A percentile compares a stretch with the other conserved stretches of the same genome.
Evolutionary conservation across 768 basidiomycete species (phyloP).

Genomic region (Boletus reticuloceps): DNA sequence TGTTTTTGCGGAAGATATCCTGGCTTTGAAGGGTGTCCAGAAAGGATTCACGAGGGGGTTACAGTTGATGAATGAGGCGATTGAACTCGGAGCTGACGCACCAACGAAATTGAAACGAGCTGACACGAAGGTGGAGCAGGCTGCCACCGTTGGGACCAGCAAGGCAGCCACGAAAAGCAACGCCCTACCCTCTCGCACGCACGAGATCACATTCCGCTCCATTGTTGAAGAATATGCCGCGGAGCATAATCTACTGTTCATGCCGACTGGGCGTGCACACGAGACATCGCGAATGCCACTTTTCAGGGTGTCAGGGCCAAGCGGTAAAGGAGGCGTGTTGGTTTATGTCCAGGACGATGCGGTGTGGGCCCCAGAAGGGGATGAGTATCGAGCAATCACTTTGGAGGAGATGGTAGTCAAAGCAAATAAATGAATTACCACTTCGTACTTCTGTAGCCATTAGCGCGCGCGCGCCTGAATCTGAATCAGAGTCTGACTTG

Average conservation of each 20-base stretch:
- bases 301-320: constrained; percentile 78
- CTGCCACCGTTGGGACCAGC: constrained; percentile 30
- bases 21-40: constrained; percentile 59
- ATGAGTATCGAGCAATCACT: constrained; percentile 72
- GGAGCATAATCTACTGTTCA: constrained; percentile 81
- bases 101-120: constrained; percentile 65
- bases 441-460: not conserved
- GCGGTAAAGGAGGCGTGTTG: constrained; percentile 83
- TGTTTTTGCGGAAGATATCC: constrained; percentile 69
- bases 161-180: constrained; percentile 34
- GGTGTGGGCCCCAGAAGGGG: constrained; percentile 77
- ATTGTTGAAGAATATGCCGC: constrained; percentile 92
- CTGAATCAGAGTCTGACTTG: too few species aligned
- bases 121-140: constrained; percentile 53
- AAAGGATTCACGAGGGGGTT: constrained; percentile 85
- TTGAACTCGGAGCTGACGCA: constrained; percentile 80
- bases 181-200: constrained; percentile 46
- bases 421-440: constrained; percentile 37
- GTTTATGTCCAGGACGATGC: constrained; percentile 93
- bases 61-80: constrained; percentile 92
- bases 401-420: constrained; percentile 86
- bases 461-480: too few species aligned
- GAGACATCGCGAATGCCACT: constrained; percentile 85
- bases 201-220: constrained; percentile 89
- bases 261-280: constrained; percentile 85